A percentile compares a stretch with the other conserved stretches of the same genome.
phyloP scores from a whole-genome alignment of 2,329 filamentous ascomycete genomes.

The Paramyrothecium sp. region DNA sequence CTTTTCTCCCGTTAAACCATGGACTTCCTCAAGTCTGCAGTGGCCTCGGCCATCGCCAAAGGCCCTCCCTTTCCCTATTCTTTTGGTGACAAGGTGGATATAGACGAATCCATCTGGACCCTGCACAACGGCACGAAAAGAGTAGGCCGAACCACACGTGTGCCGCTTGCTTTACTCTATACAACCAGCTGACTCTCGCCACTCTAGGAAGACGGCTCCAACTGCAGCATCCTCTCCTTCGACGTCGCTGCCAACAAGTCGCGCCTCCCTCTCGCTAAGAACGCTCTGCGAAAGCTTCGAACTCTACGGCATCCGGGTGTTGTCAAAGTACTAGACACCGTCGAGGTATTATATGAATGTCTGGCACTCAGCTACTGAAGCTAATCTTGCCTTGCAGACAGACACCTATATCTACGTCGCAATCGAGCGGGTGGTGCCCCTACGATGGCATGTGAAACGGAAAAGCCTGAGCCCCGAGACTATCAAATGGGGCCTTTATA shows the following conservation, averaged over 20 bases:
- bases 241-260: conserved; percentile 80
- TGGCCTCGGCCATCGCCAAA: conserved; percentile 94
- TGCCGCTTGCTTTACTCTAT: background rate
- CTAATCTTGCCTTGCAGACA: conserved; percentile 52
- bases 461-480: conserved; percentile 89
- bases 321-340: conserved; percentile 88
- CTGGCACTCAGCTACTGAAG: background rate
- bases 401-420: conserved; percentile 96
- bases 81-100: conserved; percentile 89
- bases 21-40: conserved; percentile 98
- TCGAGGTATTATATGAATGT: conserved; percentile 61
- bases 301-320: conserved; percentile 93
- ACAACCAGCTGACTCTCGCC: background rate
- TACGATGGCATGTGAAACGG: conserved; percentile 87
- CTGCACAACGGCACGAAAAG: conserved; percentile 90
- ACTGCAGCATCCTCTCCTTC: conserved; percentile 97
- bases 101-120: conserved; percentile 95
- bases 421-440: conserved; percentile 82
- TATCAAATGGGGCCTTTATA: conserved; percentile 92
- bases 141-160: conserved; percentile 45
- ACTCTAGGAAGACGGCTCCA: conserved; percentile 81
- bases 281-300: conserved; percentile 89
- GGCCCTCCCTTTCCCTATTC: conserved; percentile 90
- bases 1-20: conserved; percentile 45
- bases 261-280: conserved; percentile 81